Base-by-base conservation (phyloP, 2,329 filamentous ascomycete species). In the Thielaviopsis ethacetica region DNA sequence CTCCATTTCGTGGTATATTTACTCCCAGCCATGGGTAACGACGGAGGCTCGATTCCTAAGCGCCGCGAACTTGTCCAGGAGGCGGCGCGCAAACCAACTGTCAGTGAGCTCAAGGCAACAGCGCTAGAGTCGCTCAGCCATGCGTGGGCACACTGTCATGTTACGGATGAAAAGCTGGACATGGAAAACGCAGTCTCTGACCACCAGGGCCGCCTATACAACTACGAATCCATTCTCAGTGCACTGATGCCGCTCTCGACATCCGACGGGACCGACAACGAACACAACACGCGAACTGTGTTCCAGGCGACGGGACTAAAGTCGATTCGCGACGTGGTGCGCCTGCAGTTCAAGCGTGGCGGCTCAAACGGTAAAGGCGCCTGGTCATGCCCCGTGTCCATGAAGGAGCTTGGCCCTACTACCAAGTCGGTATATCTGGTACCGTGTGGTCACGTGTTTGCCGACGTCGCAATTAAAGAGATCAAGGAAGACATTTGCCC, bases 41-140 rank as follows among this genome's bases (percentile, higher is more conserved):
- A 98, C 70, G 93, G 93, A 65, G 93, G 93, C 69, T 91, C 88
- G 65, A 98, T 98, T 65, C 93, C 93, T 5, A 97, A 86, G 63
- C 88, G 94, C 34, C 86, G 90, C 67, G 94, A 98, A 72, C 87
- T 98, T 53, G 93, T 98, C 70, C 95, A 95, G 72, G 86, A 91
- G 71, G 89, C 91, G 27, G 89, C 91, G 50, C 86, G 88, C 66
- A 80, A 83, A 56, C 87, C 86, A 22, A 94, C 87, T 38, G 80
- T 88, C 27, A 84, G 88, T 53, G 86, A 97, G 74, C 75, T 95
- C 60, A 97, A 97, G 73, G 90, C 93, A 63, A 85, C 86, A 9
- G 85, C 85, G 64, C 83, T 86, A 68, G 91, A 96, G 71, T 86
- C 88, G 50, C 85, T 93, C 67, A 80, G 83, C 61, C 90, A 97